phyloP scores from a whole-genome alignment of 2,329 filamentous ascomycete species.

The Fusarium verrucosum region DNA sequence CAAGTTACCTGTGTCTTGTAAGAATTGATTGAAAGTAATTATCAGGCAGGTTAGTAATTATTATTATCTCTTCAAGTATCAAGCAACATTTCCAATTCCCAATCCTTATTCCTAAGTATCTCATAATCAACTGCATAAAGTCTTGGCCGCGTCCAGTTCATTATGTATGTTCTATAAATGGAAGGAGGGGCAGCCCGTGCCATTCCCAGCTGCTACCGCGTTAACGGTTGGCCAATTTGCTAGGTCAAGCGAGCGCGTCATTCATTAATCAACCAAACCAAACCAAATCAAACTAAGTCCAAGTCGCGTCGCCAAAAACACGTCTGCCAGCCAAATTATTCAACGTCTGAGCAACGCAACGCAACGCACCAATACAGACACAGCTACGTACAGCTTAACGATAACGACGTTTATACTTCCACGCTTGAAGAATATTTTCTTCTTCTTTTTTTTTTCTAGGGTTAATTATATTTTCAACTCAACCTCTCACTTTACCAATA shows the following conservation, averaged over 20 bases:
- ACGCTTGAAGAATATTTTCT: background rate
- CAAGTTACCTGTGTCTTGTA: no score
- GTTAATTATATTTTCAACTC: conserved; percentile 1
- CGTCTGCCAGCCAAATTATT: conserved; percentile 38
- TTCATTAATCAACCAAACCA: background rate
- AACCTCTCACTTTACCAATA: background rate
- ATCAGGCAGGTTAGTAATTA: no score
- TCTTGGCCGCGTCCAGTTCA: background rate
- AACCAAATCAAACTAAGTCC: background rate
- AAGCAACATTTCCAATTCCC: background rate
- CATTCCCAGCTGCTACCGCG: background rate
- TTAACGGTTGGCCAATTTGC: conserved; percentile 22
- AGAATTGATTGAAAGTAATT: background rate
- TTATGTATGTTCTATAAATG: conserved; percentile 3
- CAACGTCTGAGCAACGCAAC: conserved; percentile 12
- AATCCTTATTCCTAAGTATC: background rate
- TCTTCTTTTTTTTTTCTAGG: background rate
- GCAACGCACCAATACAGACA: conserved; percentile 2
- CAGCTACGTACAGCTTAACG: conserved; percentile 17
- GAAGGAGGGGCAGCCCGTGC: conserved; percentile 32
- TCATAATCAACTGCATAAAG: background rate
- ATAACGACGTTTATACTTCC: conserved; percentile 3
- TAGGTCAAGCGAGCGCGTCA: conserved; percentile 39
- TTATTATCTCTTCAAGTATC: background rate
- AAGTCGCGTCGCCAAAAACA: conserved; percentile 46